These are phyloP conservation scores for Entomortierella chlamydospora DNA, from an alignment of 192 early-diverging fungal genomes.

Conservation along the genomic window DNA sequence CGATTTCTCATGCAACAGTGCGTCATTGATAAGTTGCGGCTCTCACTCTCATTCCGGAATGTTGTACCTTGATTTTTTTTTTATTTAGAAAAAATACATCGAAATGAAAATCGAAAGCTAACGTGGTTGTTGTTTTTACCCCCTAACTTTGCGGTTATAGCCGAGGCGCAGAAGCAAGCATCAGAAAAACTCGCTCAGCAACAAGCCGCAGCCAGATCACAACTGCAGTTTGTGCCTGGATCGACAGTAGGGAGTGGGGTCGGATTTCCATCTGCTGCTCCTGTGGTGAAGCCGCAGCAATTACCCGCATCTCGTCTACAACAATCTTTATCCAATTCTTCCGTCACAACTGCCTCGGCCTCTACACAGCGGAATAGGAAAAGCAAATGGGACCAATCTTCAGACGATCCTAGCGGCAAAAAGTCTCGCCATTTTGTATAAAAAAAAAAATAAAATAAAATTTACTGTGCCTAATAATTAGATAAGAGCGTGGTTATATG, in stretches of 20 bases:
- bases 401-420: slow-evolving; percentile 25
- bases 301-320: background rate
- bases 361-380: slow-evolving; percentile 26
- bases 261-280: background rate
- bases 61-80: no score
- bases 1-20: background rate
- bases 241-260: slow-evolving; percentile 9
- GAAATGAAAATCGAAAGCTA: no score
- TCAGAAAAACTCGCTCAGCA: slow-evolving; percentile 55
- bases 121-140: background rate
- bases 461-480: no score
- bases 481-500: no score
- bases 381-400: slow-evolving; percentile 52
- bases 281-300: slow-evolving; percentile 5
- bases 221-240: slow-evolving; percentile 40
- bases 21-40: no score
- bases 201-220: slow-evolving; percentile 32
- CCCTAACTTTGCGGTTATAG: slow-evolving; percentile 4
- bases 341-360: slow-evolving; percentile 1
- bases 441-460: no score
- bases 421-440: slow-evolving; percentile 18
- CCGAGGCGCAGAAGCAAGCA: slow-evolving; percentile 55
- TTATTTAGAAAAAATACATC: background rate
- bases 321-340: slow-evolving; percentile 7
- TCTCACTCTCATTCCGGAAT: no score